phyloP scores from a whole-genome alignment of 164 flowering plant genomes.

The Nelumbo lutea region DNA sequence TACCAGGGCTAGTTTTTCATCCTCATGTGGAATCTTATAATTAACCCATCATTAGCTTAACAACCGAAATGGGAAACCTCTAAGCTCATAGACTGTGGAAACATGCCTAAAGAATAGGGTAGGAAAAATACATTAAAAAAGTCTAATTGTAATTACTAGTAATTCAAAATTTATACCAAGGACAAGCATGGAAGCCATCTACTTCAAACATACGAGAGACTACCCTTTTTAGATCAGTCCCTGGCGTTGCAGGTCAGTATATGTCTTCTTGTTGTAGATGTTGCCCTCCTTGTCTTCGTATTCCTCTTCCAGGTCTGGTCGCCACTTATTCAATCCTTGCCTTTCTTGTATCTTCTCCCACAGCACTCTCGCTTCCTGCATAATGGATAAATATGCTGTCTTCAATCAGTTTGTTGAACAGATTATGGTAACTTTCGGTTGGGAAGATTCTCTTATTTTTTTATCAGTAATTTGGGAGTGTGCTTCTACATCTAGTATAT shows the following conservation, averaged over 20 bases:
- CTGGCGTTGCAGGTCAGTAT: constrained; percentile 95
- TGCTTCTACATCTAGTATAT: too few species aligned
- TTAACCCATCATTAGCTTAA: too few species aligned
- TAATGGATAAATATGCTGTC: background rate
- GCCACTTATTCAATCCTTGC: constrained; percentile 91
- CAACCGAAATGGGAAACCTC: too few species aligned
- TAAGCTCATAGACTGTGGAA: too few species aligned
- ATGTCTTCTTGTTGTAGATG: constrained; percentile 97
- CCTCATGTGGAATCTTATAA: too few species aligned
- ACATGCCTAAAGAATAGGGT: too few species aligned
- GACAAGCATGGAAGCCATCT: too few species aligned
- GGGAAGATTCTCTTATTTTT: background rate
- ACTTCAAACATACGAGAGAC: background rate
- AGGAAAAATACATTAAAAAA: too few species aligned
- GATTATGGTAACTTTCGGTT: background rate
- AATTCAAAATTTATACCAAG: too few species aligned
- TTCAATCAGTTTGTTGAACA: background rate
- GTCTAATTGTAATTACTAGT: too few species aligned
- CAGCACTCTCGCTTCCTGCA: constrained; percentile 88
- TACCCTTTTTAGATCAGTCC: constrained; percentile 56
- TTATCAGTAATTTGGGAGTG: too few species aligned
- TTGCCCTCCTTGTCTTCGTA: constrained; percentile 97
- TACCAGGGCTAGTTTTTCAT: too few species aligned
- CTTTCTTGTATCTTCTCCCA: constrained; percentile 90
- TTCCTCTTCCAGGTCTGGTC: constrained; percentile 98